Conservation (phyloP, 805 yeast species). For the Hanseniaspora clermontiae region DNA sequence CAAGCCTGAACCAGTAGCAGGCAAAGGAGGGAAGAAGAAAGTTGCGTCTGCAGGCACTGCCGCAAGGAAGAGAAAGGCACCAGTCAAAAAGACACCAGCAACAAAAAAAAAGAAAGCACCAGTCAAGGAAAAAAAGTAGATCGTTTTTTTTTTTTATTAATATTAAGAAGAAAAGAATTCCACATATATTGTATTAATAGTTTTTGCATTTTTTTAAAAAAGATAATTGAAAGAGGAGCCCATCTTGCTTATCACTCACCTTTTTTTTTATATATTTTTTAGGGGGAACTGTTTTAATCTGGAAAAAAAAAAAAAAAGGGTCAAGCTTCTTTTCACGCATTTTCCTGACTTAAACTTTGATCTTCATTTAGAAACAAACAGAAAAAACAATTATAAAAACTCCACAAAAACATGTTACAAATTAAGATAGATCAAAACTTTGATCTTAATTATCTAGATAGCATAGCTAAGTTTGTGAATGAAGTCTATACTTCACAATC, state of each 20-base stretch:
- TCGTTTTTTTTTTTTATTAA: too few relatives aligned
- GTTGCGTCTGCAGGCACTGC: not conserved
- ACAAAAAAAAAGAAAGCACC: not conserved
- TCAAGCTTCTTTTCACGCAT: not conserved
- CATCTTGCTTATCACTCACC: not conserved
- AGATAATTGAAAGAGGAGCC: too few relatives aligned
- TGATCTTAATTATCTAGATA: not conserved
- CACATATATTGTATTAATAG: not conserved
- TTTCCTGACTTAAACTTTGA: too few relatives aligned
- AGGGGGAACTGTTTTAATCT: not conserved
- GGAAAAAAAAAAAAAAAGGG: not conserved
- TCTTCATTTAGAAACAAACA: too few relatives aligned
- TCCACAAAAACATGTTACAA: not conserved
- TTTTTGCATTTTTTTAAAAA: too few relatives aligned
- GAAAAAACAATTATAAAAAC: not conserved
- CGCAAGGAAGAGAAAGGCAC: constrained; percentile 2
- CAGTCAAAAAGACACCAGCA: constrained; percentile 3
- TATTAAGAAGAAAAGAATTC: not conserved
- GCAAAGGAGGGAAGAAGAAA: constrained; percentile 3
- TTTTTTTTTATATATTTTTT: too few relatives aligned
- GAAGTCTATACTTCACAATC: not conserved
- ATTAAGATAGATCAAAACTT: not conserved
- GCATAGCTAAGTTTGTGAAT: not conserved
- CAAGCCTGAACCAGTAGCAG: not conserved
- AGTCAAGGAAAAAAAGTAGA: not conserved